phyloP scores from a whole-genome alignment of 805 yeast species.

The Yamadazyma philogaea region DNA sequence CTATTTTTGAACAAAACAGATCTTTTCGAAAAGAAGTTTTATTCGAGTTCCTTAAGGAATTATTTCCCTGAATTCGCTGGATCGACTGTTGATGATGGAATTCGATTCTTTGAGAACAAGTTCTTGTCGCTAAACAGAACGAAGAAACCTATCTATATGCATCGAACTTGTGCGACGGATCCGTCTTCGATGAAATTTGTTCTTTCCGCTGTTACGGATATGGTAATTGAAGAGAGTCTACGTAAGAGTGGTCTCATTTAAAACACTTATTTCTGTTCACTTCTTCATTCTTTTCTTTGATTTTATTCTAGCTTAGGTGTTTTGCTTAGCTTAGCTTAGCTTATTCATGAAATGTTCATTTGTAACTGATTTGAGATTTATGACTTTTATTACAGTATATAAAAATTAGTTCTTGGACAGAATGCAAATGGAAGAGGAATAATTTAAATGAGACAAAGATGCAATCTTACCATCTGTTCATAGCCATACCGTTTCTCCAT shows the following conservation, averaged over 20 bases:
- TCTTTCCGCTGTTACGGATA: constrained; percentile 86
- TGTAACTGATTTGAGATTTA: background rate
- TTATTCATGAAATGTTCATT: background rate
- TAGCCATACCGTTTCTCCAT: constrained; percentile 84
- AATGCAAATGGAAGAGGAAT: constrained; percentile 7
- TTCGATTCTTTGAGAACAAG: constrained; percentile 65
- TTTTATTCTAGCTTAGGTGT: background rate
- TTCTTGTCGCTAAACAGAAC: constrained; percentile 64
- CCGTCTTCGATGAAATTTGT: constrained; percentile 86
- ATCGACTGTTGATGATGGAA: constrained; percentile 57
- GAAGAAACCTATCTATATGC: constrained; percentile 79
- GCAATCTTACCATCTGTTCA: constrained; percentile 62
- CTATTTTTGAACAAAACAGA: constrained; percentile 88
- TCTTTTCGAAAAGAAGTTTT: constrained; percentile 68
- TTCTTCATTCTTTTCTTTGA: background rate
- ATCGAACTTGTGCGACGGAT: constrained; percentile 95
- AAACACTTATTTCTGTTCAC: background rate
- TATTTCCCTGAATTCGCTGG: constrained; percentile 82
- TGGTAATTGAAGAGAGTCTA: constrained; percentile 80
- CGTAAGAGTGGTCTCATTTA: constrained; percentile 72
- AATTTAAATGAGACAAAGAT: background rate
- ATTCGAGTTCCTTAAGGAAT: constrained; percentile 58
- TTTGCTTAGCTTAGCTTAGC: background rate
- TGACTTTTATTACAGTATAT: constrained; percentile 3
- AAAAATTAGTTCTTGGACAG: constrained; percentile 4